Conservation (phyloP, 768 basidiomycete genomes). For the Boletus pseudo-olivaceus region DNA sequence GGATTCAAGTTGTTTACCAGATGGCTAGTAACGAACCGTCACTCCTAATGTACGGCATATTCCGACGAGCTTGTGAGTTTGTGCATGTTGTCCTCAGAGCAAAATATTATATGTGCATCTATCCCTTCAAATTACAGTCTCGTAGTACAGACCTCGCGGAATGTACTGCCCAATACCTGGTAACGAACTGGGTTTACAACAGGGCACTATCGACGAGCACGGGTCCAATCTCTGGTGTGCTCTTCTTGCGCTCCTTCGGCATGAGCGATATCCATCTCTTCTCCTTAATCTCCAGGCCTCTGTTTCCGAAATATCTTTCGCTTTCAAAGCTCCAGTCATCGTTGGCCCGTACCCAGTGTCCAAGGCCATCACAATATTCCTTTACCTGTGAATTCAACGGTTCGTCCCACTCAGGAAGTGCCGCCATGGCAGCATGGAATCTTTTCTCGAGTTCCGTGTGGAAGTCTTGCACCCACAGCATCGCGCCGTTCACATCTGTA, state of each 20-base stretch:
- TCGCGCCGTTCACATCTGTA: constrained; percentile 14
- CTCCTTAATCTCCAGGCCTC: constrained; percentile 5
- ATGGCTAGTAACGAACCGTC: too few relatives aligned
- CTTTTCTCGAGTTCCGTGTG: neutral
- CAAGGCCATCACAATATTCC: constrained; percentile 45
- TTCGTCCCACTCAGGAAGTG: constrained; percentile 39
- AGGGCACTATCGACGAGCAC: constrained; percentile 2
- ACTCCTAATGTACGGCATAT: too few relatives aligned
- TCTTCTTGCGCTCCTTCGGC: neutral
- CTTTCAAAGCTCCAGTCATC: constrained; percentile 7
- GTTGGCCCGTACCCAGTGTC: constrained; percentile 40
- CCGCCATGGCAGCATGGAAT: constrained; percentile 16
- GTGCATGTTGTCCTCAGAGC: too few relatives aligned
- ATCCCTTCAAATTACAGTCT: too few relatives aligned
- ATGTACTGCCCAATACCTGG: neutral
- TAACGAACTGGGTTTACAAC: neutral
- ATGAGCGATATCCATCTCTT: constrained; percentile 7
- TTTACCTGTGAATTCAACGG: constrained; percentile 40
- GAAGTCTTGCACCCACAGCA: constrained; percentile 14
- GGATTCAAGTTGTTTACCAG: too few relatives aligned
- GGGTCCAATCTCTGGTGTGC: neutral
- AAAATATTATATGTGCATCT: too few relatives aligned
- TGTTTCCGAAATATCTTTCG: constrained; percentile 5
- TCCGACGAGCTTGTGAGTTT: too few relatives aligned
- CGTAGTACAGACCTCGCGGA: neutral